Base-by-base conservation (phyloP, 2,329 filamentous ascomycete genomes). In the Camptophora hylomeconis region DNA sequence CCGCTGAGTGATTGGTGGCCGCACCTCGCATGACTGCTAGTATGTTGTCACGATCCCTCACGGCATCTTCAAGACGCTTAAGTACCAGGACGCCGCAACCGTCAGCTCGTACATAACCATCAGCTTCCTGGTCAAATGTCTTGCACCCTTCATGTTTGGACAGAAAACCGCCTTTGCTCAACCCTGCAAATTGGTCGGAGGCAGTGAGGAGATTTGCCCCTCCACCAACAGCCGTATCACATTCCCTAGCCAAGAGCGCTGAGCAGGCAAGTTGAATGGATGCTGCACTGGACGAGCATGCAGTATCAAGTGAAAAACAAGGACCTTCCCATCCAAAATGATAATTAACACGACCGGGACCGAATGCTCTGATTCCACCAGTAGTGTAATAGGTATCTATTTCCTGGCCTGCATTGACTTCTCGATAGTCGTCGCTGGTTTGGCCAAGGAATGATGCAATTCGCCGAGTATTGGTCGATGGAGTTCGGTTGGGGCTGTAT, bases 171-270 rank as follows among this genome's bases (percentile, higher is more conserved):
- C 49, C 58, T 7, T 39, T 43, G 8, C 41, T 47, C n/a, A 60
- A 44, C 17, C 53, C 48, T 21, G 52, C 38, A 21, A 45, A 52
- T 24, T 36, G 43, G 28, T 35, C 42, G 33, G 26, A 44, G 26
- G 13, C 79, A 32, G 75, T 80, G 53, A 80, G 62, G 39, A 80
- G 71, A 25, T 76, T 79, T 9, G 77, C 56, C 37, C 79, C 79
- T 35, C 79, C 79, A 3, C 76, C 75, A 21, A 80, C 69, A 3
- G 77, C 79, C 7, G 74, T 81, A 45, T 83, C 77, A 36, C 72
- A 77, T 41, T 83, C 78, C 32, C 70, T 68, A 5, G 67, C 63
- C 67, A 72, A 75, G 11, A 81, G 56, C 0, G 75, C 67, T 4
- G 69, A 71, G 53, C 76, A 81, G 6, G 67, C 65, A 5, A 74